Percentiles rank a stretch among this genome's conserved stretches.
Conservation (phyloP, 2,329 filamentous ascomycete genomes). For the Botrytis fabae region DNA sequence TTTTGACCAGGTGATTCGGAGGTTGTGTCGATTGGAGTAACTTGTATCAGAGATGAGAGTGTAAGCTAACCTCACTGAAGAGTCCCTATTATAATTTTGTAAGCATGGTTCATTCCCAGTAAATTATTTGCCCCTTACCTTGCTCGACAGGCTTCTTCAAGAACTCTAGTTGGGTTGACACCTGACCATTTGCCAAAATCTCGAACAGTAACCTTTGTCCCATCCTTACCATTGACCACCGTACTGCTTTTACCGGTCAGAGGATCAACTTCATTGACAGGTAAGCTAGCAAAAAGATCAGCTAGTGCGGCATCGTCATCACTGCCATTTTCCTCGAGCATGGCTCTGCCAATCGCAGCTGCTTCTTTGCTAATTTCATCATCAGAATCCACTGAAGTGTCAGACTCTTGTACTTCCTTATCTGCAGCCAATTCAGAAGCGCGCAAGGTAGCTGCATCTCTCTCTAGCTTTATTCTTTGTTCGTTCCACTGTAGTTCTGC, state of each 20-base stretch:
- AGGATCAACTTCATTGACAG: conserved; percentile 60
- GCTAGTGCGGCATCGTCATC: conserved; percentile 56
- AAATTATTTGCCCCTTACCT: conserved; percentile 50
- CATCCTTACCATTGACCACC: conserved; percentile 53
- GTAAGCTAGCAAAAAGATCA: conserved; percentile 61
- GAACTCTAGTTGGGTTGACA: conserved; percentile 68
- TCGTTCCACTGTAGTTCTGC: conserved; percentile 67
- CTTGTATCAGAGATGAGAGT: conserved; percentile 69
- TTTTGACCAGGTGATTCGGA: conserved; percentile 79
- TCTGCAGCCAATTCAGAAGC: conserved; percentile 32
- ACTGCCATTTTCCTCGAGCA: conserved; percentile 54
- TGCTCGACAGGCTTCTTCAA: conserved; percentile 87
- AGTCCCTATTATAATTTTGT: conserved; percentile 56
- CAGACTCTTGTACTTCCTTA: conserved; percentile 33
- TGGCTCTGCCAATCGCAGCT: conserved; percentile 57
- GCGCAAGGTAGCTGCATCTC: conserved; percentile 56
- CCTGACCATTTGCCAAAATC: conserved; percentile 86
- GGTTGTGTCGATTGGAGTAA: conserved; percentile 73
- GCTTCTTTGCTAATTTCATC: conserved; percentile 57
- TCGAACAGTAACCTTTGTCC: conserved; percentile 62
- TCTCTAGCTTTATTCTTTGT: conserved; percentile 60
- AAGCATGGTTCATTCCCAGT: conserved; percentile 1
- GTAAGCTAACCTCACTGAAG: conserved; percentile 66
- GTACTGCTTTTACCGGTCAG: conserved; percentile 58
- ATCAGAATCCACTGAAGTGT: conserved; percentile 43